Percentiles rank a stretch among this genome's conserved stretches.
phyloP scores from a whole-genome alignment of 148 eudicot genomes.

The Linanthus parryae region DNA sequence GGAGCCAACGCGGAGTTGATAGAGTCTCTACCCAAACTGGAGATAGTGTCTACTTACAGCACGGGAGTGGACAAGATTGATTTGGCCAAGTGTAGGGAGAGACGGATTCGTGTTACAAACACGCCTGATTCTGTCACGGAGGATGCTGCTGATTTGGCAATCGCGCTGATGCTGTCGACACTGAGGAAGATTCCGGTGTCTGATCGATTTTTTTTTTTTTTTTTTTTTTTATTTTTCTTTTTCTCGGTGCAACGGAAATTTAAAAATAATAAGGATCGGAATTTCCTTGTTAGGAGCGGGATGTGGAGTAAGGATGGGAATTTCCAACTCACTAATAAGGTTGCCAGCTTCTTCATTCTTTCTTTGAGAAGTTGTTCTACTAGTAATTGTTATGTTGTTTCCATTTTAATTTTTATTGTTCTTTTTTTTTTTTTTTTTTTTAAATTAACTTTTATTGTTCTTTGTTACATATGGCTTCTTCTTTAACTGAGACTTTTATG shows the following conservation, averaged over 20 bases:
- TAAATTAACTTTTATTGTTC: not conserved
- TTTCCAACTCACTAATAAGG: conserved; percentile 2
- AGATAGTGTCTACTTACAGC: conserved; percentile 13
- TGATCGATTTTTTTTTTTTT: conserved; percentile 3
- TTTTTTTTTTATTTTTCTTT: not conserved
- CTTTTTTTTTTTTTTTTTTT: not conserved
- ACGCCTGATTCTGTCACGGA: conserved; percentile 34
- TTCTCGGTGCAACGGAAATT: not conserved
- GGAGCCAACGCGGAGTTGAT: conserved; percentile 10
- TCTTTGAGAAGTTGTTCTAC: not conserved
- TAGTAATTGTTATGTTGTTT: not conserved
- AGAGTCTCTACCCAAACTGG: conserved; percentile 5
- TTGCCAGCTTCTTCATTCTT: not conserved
- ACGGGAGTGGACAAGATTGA: conserved; percentile 9
- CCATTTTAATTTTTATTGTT: not conserved
- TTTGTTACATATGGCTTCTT: not conserved
- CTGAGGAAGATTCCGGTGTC: conserved; percentile 3
- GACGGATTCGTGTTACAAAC: conserved; percentile 58
- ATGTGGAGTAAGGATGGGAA: conserved; percentile 2
- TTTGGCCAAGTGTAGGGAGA: conserved; percentile 18
- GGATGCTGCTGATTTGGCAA: conserved; percentile 7
- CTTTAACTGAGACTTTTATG: not conserved
- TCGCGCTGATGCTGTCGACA: conserved; percentile 1
- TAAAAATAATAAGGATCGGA: not conserved
- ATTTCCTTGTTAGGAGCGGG: not conserved